A percentile compares a stretch with the other conserved stretches of the same genome.
phyloP scores from a whole-genome alignment of 1,284 basidiomycete genomes.

The Naganishia albida region DNA sequence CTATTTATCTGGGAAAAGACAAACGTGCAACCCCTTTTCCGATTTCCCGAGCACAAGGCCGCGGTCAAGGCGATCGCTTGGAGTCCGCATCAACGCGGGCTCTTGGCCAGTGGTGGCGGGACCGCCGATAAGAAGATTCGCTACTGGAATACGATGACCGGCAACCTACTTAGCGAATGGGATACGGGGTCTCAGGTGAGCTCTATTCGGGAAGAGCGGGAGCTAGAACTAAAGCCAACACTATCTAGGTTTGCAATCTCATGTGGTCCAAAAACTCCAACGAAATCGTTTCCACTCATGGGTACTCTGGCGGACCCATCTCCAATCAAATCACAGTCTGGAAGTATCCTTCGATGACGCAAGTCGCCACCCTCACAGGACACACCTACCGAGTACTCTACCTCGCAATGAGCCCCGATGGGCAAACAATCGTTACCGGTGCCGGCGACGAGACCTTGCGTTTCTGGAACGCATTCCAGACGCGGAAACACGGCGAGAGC shows the following conservation, averaged over 20 bases:
- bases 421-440: constrained; percentile 96
- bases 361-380: constrained; percentile 91
- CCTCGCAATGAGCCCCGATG: constrained; percentile 94
- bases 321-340: constrained; percentile 99
- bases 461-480: constrained; percentile 94
- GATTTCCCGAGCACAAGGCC: constrained; percentile 93
- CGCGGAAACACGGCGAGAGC: constrained; percentile 49
- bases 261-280: constrained; percentile 95
- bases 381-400: constrained; percentile 94
- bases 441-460: constrained; percentile 95
- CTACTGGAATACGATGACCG: constrained; percentile 93
- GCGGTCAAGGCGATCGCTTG: constrained; percentile 98
- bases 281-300: constrained; percentile 96
- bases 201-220: constrained; percentile 31
- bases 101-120: constrained; percentile 94
- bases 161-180: constrained; percentile 77
- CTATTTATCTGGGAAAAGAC: constrained; percentile 89
- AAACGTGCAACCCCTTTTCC: constrained; percentile 73
- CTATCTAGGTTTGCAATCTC: constrained; percentile 91
- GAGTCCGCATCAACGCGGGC: constrained; percentile 90
- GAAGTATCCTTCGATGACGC: constrained; percentile 90
- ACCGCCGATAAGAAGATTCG: constrained; percentile 96
- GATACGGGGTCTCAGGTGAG: constrained; percentile 91
- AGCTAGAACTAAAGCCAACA: constrained; percentile 1
- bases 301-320: constrained; percentile 87